These are phyloP conservation scores for Termitomyces sp. DNA, from an alignment of 768 basidiomycete species.

Conservation along the genomic window DNA sequence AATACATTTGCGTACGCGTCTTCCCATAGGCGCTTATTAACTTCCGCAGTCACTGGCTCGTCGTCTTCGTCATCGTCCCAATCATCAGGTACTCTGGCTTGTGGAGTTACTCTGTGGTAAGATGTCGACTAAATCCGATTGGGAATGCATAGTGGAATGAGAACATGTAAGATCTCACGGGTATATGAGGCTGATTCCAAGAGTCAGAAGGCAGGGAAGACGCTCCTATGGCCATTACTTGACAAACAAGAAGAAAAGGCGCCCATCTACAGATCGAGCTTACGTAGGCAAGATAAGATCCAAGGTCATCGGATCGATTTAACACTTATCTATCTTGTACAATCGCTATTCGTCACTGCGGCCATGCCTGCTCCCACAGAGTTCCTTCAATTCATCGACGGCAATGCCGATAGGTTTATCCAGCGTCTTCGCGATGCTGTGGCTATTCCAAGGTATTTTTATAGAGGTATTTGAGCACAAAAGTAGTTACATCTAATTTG, in stretches of 20 bases:
- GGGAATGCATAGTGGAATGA: background rate
- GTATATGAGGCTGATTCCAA: constrained; percentile 13
- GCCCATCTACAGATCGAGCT: constrained; percentile 1
- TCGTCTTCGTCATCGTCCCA: constrained; percentile 26
- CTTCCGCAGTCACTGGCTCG: constrained; percentile 25
- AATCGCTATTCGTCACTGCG: background rate
- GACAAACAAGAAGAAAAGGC: background rate
- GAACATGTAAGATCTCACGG: constrained; percentile 8
- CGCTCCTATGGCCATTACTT: constrained; percentile 10
- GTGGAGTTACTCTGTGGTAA: constrained; percentile 3
- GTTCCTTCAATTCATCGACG: constrained; percentile 53
- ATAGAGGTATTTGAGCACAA: background rate
- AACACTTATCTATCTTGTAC: background rate
- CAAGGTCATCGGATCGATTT: background rate
- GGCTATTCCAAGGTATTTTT: constrained; percentile 65
- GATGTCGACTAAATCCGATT: constrained; percentile 9
- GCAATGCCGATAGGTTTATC: constrained; percentile 69
- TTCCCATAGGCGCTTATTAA: constrained; percentile 57
- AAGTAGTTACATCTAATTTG: background rate
- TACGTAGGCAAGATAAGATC: constrained; percentile 11
- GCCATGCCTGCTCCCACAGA: constrained; percentile 45
- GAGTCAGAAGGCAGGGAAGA: constrained; percentile 14
- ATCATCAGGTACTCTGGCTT: constrained; percentile 17
- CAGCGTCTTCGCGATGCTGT: constrained; percentile 76
- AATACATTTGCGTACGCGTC: constrained; percentile 50